Conservation (phyloP, 495 filamentous ascomycete genomes). For the Penicillium flavigenum region DNA sequence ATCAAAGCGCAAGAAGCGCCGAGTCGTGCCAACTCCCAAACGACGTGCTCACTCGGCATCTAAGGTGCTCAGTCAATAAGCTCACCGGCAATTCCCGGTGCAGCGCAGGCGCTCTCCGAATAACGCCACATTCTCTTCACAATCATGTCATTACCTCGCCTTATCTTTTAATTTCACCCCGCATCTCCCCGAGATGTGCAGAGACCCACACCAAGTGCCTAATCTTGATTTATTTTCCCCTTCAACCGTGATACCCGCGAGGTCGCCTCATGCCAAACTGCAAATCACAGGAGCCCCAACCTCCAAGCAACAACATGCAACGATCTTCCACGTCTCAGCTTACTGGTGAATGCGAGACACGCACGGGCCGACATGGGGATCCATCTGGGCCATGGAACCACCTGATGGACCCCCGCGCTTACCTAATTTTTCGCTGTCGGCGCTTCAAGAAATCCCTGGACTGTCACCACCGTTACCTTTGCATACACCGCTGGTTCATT, state of each 20-base stretch:
- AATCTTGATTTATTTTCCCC: slow-evolving; percentile 8
- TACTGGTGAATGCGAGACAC: slow-evolving; percentile 11
- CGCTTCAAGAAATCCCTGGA: slow-evolving; percentile 26
- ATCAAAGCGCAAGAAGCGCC: slow-evolving; percentile 45
- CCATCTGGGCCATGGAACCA: not conserved
- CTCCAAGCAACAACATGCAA: not conserved
- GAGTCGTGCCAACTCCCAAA: slow-evolving; percentile 30
- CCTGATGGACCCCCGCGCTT: slow-evolving; percentile 25
- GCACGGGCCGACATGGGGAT: not conserved
- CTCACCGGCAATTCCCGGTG: slow-evolving; percentile 5
- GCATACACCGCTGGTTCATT: slow-evolving; percentile 26
- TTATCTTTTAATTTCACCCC: slow-evolving; percentile 12
- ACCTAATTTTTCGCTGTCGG: slow-evolving; percentile 32
- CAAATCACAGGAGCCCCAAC: slow-evolving; percentile 15
- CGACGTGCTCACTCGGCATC: slow-evolving; percentile 39
- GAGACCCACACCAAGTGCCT: slow-evolving; percentile 7
- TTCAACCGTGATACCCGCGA: slow-evolving; percentile 21
- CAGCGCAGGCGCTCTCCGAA: slow-evolving; percentile 28
- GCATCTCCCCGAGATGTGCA: slow-evolving; percentile 4
- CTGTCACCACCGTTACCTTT: not conserved
- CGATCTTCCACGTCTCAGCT: slow-evolving; percentile 12
- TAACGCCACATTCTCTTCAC: slow-evolving; percentile 15
- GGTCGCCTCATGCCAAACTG: not conserved
- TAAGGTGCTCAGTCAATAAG: slow-evolving; percentile 19
- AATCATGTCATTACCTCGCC: slow-evolving; percentile 9